Base-by-base conservation (phyloP, 1,284 basidiomycete species). In the Rhodofomes roseus region DNA sequence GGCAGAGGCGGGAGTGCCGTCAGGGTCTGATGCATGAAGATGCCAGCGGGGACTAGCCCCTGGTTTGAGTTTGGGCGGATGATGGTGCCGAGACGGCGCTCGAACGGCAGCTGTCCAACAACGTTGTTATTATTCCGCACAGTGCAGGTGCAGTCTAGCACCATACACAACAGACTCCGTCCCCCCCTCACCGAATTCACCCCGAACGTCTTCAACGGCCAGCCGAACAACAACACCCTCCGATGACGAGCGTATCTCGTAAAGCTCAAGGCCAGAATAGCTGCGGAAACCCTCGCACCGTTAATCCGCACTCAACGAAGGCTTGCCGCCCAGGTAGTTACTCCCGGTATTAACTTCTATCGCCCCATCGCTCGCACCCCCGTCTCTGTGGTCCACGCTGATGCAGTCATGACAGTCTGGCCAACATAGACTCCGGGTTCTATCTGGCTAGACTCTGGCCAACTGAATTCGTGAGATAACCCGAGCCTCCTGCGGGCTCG, bases 191-290 rank as follows among this genome's bases (percentile, higher is more conserved):
- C 50, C 50, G 50, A 52, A 52, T 20, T 20, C 31, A 31, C 27
- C 1, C 18, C 50, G 50, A 23, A 16, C 48, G 34, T 22, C 31
- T 51, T 22, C 7, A 27, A 31, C 18, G 22, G 11, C 14, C 43
- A 25, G 22, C 5, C 23, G 25, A 18, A 52, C 6, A 22, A n/a
- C 34, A 52, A 52, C 36, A 25, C 25, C 27, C 34, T 5, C 50
- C 50, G 50, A 52, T 52, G 50, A 52, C 50, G 50, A 52, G 50
- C 18, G n/a, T 20, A 34, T 52, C 20, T 52, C 50, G 50, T 52
- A 34, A 52, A 52, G 22, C 36, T 51, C 18, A 52, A 37, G 31
- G 50, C 50, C 29, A 34, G 31, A 51, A 51, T 34, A 36, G 50
- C 50, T 23, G 43, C 43, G 43, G 43, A 11, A 4, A 44, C 43